Conservation (phyloP, 495 filamentous ascomycete genomes). For the Penicillium desertorum region DNA sequence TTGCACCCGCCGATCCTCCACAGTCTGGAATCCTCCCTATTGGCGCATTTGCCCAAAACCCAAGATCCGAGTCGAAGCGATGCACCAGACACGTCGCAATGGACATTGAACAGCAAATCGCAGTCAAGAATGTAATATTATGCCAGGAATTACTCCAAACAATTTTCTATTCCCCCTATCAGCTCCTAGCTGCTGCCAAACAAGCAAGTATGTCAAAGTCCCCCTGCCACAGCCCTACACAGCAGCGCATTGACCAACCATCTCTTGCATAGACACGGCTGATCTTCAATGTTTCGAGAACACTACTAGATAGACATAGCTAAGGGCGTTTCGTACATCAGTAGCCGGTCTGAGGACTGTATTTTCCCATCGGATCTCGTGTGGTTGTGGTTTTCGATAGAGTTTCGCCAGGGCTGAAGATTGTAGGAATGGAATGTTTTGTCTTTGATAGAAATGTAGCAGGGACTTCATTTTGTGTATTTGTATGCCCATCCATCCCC, state of each 20-base stretch:
- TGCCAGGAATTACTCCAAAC: not conserved
- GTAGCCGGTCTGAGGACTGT: no score
- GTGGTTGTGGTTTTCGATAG: not conserved
- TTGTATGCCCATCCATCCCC: not conserved
- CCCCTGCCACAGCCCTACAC: not conserved
- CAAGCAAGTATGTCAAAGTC: not conserved
- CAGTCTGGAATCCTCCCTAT: slow-evolving; percentile 4
- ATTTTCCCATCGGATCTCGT: not conserved
- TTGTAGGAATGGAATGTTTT: slow-evolving; percentile 5
- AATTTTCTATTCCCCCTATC: not conserved
- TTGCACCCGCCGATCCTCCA: slow-evolving; percentile 1
- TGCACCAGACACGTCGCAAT: not conserved
- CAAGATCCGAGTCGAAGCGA: not conserved
- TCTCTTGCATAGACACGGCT: not conserved
- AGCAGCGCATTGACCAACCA: not conserved
- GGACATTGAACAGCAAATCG: no score
- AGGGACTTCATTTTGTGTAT: not conserved
- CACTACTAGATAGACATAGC: not conserved
- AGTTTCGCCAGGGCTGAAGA: not conserved
- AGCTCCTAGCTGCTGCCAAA: not conserved
- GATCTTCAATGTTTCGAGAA: not conserved
- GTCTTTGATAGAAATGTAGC: slow-evolving; percentile 6
- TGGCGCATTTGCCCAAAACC: not conserved
- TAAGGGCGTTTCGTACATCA: not conserved
- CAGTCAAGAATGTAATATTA: not conserved